A percentile compares a stretch with the other conserved stretches of the same genome.
Conservation (phyloP, 805 yeast genomes). For the Wickerhamia fluorescens region DNA sequence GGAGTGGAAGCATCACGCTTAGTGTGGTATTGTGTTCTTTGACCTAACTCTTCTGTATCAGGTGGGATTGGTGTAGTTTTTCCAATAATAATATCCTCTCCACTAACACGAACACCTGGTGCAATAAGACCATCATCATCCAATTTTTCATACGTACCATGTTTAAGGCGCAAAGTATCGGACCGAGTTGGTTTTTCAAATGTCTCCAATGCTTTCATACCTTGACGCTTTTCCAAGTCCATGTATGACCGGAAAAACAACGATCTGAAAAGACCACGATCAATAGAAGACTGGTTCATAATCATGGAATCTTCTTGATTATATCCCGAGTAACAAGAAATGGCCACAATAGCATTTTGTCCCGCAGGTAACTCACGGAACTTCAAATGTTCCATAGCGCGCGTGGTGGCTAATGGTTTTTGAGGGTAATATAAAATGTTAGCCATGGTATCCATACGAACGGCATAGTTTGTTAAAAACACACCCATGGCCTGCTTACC, state of each 20-base stretch:
- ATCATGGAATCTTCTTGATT: constrained; percentile 99
- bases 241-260: constrained; percentile 94
- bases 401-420: constrained; percentile 95
- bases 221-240: constrained; percentile 98
- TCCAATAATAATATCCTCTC: constrained; percentile 98
- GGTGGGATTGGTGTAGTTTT: constrained; percentile 99
- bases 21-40: constrained; percentile 96
- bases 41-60: constrained; percentile 97
- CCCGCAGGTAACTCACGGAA: constrained; percentile 99
- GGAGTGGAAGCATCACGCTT: constrained; percentile 99
- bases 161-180: constrained; percentile 90
- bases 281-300: constrained; percentile 97
- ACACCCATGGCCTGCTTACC: constrained; percentile 99
- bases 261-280: constrained; percentile 92
- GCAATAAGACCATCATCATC: constrained; percentile 98
- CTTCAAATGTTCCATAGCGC: constrained; percentile 95
- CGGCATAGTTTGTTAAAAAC: constrained; percentile 86
- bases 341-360: constrained; percentile 97
- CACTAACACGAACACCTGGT: constrained; percentile 98
- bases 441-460: constrained; percentile 99
- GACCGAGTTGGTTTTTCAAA: constrained; percentile 96
- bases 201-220: constrained; percentile 97
- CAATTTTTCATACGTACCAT: constrained; percentile 95
- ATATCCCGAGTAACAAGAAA: constrained; percentile 96
- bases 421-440: constrained; percentile 96